Conservation (phyloP, 2,329 filamentous ascomycete species). For the Sporothrix sp. region DNA sequence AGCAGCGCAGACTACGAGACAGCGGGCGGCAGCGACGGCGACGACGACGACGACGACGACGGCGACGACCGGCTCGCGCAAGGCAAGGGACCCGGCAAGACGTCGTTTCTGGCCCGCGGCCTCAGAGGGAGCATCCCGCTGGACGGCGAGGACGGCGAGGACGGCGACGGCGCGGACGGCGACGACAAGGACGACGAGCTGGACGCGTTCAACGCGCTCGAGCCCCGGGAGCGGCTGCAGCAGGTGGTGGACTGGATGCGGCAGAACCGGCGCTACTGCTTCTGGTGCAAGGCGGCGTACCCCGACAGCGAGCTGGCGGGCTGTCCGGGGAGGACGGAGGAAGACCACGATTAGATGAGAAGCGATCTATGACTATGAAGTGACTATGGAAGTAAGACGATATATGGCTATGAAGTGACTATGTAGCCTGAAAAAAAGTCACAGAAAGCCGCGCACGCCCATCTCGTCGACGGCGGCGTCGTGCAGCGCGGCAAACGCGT, state of each 20-base stretch:
- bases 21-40: too few species aligned
- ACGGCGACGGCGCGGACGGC: conserved; percentile 48
- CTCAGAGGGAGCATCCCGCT: conserved; percentile 39
- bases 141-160: conserved; percentile 48
- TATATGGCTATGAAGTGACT: background rate
- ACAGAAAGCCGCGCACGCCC: conserved; percentile 21
- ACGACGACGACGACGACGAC: conserved; percentile 65
- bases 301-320: conserved; percentile 66
- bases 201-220: conserved; percentile 65
- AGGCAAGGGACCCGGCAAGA: conserved; percentile 50
- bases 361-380: background rate
- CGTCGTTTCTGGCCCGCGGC: conserved; percentile 18
- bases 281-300: conserved; percentile 90
- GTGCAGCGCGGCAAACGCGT: conserved; percentile 17
- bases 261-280: conserved; percentile 70
- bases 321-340: conserved; percentile 79
- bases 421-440: background rate
- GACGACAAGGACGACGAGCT: conserved; percentile 79
- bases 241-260: conserved; percentile 62
- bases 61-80: conserved; percentile 58
- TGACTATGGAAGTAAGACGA: background rate
- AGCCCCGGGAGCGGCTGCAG: conserved; percentile 54
- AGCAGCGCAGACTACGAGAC: too few species aligned
- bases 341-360: conserved; percentile 54
- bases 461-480: conserved; percentile 22